Percentiles rank a stretch among this genome's conserved stretches.
Conservation (phyloP, 306 rosid species). For the Citrullus amarus region DNA sequence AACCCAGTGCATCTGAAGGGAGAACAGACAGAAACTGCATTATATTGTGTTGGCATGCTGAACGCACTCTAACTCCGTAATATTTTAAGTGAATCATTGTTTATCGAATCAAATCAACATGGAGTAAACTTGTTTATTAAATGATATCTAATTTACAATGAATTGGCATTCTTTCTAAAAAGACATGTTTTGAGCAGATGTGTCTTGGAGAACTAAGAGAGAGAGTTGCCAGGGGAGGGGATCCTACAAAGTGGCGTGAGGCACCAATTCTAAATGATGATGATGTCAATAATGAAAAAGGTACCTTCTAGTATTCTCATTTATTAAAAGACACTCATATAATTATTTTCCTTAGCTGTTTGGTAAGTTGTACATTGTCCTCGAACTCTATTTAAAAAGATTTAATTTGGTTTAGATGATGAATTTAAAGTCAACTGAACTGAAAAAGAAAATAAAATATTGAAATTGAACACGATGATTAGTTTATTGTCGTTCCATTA, state of each 20-base stretch:
- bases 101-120: neutral
- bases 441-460: neutral
- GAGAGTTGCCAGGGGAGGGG: constrained; percentile 90
- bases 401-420: neutral
- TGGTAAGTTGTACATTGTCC: neutral
- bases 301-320: constrained; percentile 23
- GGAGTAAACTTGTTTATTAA: neutral
- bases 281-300: constrained; percentile 29
- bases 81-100: neutral
- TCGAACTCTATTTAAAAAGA: neutral
- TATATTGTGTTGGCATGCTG: neutral
- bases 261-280: constrained; percentile 25
- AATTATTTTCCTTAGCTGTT: neutral
- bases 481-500: neutral
- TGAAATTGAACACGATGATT: neutral
- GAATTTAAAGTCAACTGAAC: neutral
- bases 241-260: constrained; percentile 69
- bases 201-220: constrained; percentile 76
- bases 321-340: neutral
- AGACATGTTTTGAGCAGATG: constrained; percentile 26
- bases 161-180: neutral
- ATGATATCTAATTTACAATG: neutral
- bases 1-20: neutral
- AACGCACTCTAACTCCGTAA: neutral
- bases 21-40: neutral